phyloP scores from a whole-genome alignment of 805 yeast species.

The Ogataea henricii region DNA sequence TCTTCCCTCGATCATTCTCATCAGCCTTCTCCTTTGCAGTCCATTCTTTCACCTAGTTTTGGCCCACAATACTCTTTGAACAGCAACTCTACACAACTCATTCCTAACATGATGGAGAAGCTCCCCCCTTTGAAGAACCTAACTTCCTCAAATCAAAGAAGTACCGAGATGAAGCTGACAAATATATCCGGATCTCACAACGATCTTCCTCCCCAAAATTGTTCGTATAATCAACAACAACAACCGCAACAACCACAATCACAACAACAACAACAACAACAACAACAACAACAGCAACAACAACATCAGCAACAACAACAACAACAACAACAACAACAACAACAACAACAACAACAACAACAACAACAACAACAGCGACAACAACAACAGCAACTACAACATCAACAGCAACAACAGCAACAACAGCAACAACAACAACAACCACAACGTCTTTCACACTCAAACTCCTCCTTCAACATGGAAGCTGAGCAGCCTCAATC shows the following conservation, averaged over 20 bases:
- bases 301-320: constrained; percentile 6
- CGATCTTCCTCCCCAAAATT: constrained; percentile 9
- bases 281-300: constrained; percentile 9
- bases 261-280: constrained; percentile 1
- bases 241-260: neutral
- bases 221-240: constrained; percentile 5
- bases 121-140: constrained; percentile 28
- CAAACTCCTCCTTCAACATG: constrained; percentile 3
- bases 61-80: constrained; percentile 35
- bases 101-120: constrained; percentile 18
- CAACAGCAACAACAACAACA: neutral
- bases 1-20: constrained; percentile 24
- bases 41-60: constrained; percentile 33
- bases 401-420: constrained; percentile 3
- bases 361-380: constrained; percentile 9
- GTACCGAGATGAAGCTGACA: constrained; percentile 8
- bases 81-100: constrained; percentile 15
- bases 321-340: constrained; percentile 1
- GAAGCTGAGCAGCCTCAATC: constrained; percentile 1
- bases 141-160: neutral
- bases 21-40: constrained; percentile 24
- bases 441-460: neutral
- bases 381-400: constrained; percentile 6
- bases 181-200: constrained; percentile 5
- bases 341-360: neutral